phyloP scores from a whole-genome alignment of 2,329 filamentous ascomycete species.

The Aaosphaeria pasadenensis region DNA sequence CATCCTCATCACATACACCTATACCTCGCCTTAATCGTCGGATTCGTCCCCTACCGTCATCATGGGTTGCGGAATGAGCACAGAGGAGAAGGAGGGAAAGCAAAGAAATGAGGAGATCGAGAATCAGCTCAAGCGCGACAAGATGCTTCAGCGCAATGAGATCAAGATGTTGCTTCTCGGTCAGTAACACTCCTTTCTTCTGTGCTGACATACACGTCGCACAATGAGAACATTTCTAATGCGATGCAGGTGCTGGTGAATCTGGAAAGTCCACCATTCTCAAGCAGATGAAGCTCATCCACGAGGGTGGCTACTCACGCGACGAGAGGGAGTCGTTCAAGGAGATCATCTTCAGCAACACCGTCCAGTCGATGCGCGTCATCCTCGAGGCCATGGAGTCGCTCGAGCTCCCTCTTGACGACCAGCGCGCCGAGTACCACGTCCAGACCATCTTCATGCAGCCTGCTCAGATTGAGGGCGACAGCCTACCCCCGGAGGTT shows the following conservation, averaged over 20 bases:
- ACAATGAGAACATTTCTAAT: slow-evolving; percentile 24
- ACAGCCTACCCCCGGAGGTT: slow-evolving; percentile 90
- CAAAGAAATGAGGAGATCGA: slow-evolving; percentile 99
- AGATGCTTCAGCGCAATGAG: slow-evolving; percentile 98
- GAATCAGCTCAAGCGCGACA: slow-evolving; percentile 97
- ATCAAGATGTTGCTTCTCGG: slow-evolving; percentile 99
- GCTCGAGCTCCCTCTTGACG: slow-evolving; percentile 77
- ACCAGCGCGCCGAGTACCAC: slow-evolving; percentile 92
- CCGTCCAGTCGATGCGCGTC: slow-evolving; percentile 68
- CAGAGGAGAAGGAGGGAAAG: slow-evolving; percentile 99
- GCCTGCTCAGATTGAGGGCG: slow-evolving; percentile 92
- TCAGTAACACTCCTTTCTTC: slow-evolving; percentile 66
- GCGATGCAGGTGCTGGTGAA: slow-evolving; percentile 81
- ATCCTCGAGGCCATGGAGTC: slow-evolving; percentile 69
- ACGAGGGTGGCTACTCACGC: slow-evolving; percentile 97
- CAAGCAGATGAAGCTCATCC: slow-evolving; percentile 99
- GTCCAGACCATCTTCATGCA: slow-evolving; percentile 99
- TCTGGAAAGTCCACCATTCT: slow-evolving; percentile 92
- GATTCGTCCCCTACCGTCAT: slow-evolving; percentile 45
- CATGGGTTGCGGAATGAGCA: slow-evolving; percentile 99
- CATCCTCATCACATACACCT: slow-evolving; percentile 16
- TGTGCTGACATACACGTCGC: slow-evolving; percentile 64
- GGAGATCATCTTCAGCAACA: slow-evolving; percentile 71
- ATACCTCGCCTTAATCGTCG: slow-evolving; percentile 21
- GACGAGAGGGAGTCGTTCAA: slow-evolving; percentile 73